Evolutionary conservation across 2,329 filamentous ascomycete genomes (phyloP), one percentile per base, ranked within the genome.

Genomic region (Xylaria hypoxylon): DNA sequence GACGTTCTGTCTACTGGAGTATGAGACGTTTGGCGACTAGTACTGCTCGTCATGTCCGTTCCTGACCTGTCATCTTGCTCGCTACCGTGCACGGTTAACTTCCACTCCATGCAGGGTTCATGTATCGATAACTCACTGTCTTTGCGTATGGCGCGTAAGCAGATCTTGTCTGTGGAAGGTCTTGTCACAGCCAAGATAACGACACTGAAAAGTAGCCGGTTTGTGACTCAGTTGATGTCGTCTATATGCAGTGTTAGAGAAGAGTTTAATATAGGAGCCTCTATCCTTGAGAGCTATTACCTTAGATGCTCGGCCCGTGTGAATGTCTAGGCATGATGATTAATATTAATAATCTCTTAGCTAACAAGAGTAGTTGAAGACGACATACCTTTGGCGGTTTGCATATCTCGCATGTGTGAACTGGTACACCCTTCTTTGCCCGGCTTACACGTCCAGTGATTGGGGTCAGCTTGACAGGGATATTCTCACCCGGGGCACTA

Each of bases 291-390:
- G 26, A 47, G 17, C 26, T 53, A 75, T 76, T 70, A 89, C 87
- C 86, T 86, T 47, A 89, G 77, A 77, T 89, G 87, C 73, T 89
- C 87, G 33, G 87, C 87, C 73, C 87, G 81, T 13, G 87, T 89
- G 68, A 89, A 89, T 1, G 85, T 89, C 87, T 89, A 58, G 15
- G 64, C 53, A 45, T 44, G 48, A 65, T 78, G 31, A 77, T 73
- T 65, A 55, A 65, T 22, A 38, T 38, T 15, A 38, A 38, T 38
- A 15, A 38, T 68, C 42, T 42, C 38, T 40, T 40, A 53, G 48
- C 24, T 40, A 26, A 50, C 42, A 47, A 42, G 22, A 33, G 40
- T 8, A 33, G 40, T 8, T 17, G 48, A 68, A 26, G 50, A 48
- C 22, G 26, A 65, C 73, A 64, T 77, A 86, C 85, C 81, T 87